Evolutionary conservation across 345 rosid genomes (phyloP), one percentile per base, ranked within the genome.

Genomic region (Tarenaya hassleriana): DNA sequence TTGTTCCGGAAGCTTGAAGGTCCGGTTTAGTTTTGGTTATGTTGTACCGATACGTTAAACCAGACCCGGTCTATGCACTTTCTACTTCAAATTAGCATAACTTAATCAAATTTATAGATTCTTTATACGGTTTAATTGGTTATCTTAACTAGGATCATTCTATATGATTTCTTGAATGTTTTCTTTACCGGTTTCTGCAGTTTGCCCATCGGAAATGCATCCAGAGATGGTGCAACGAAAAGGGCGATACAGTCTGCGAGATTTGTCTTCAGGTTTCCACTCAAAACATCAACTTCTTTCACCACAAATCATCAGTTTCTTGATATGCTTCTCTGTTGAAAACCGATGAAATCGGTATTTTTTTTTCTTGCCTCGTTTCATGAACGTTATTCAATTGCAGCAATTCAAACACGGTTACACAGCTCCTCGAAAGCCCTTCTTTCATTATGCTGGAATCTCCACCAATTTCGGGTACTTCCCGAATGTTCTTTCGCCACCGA

Each of bases 1-100:
- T 45, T 90, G 97, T 52, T 46, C 88, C 5, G 94, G 97, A 62
- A 90, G 91, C 68, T 77, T 90, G 65, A 86, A 81, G 95, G 97
- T 86, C 20, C 7, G 69, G 37, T 67, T 56, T 55, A 17, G 37
- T 0, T 47, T 38, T 16, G 0, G 10, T 10, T 7, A 24, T 24
- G 29, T 24, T 24, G 29, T 24, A 2, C 29, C 29, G 5, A 24
- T 2, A 24, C 5, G 29, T 24, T 24, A 5, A 24, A 24, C 5
- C 5, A 24, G n/a, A n/a, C n/a, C n/a, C n/a, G n/a, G n/a, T n/a
- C n/a, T 34, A 44, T n/a, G 35, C 14, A 10, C 15, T 50, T 17
- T 34, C 50, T 10, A 1, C 41, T 55, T 55, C 59, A 5, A 24
- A 24, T 2, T 2, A 24, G 29, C 29, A 24, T 24, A 24, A 5